Evolutionary conservation across 768 basidiomycete species (phyloP).

Genomic region (Auriscalpium orientale): DNA sequence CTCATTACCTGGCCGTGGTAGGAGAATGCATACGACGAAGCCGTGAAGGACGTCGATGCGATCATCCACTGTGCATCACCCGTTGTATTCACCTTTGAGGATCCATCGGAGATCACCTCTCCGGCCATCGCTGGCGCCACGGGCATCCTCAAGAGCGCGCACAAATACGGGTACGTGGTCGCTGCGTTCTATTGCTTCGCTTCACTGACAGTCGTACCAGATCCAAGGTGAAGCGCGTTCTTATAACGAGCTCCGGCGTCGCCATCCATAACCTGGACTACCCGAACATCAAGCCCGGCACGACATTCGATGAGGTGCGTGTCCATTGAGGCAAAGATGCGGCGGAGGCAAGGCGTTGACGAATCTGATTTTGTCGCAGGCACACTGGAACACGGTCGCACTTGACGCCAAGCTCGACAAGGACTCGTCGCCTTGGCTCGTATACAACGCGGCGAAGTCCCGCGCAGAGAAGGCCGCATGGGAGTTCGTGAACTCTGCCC

Average conservation of each 20-base stretch:
- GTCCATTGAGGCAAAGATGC: background rate
- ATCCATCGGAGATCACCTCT: conserved; percentile 25
- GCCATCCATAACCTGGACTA: background rate
- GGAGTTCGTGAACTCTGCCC: background rate
- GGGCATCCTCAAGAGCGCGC: conserved; percentile 24
- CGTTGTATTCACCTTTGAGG: conserved; percentile 16
- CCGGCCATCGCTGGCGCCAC: conserved; percentile 33
- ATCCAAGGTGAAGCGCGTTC: conserved; percentile 10
- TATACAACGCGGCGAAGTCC: conserved; percentile 27
- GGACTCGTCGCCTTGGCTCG: conserved; percentile 21
- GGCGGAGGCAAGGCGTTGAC: background rate
- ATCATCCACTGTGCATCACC: conserved; percentile 34
- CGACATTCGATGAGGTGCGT: background rate
- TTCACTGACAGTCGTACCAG: conserved; percentile 6
- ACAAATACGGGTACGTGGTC: conserved; percentile 9
- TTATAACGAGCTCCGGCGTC: conserved; percentile 7
- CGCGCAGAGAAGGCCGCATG: conserved; percentile 23
- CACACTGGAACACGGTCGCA: conserved; percentile 29
- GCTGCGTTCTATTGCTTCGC: background rate
- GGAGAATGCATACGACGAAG: conserved; percentile 36
- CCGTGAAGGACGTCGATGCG: conserved; percentile 37
- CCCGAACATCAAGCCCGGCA: background rate
- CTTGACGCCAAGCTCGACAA: conserved; percentile 23
- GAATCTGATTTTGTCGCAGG: background rate
- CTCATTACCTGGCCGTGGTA: conserved; percentile 1